Base-by-base conservation (phyloP, 2,329 filamentous ascomycete genomes). In the Fusarium armeniacum region DNA sequence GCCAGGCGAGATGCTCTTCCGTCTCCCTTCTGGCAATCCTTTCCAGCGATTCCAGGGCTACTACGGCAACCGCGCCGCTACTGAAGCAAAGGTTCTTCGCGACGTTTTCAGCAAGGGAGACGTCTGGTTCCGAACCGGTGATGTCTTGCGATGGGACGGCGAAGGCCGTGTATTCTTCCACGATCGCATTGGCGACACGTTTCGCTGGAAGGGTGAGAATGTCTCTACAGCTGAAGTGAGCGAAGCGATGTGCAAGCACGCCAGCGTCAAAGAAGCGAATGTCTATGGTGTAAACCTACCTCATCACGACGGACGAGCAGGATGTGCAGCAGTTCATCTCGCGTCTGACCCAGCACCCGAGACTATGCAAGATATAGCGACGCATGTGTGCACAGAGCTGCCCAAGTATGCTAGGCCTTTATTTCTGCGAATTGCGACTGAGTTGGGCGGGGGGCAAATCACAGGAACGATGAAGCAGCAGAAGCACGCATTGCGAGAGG, bases 401-500 rank as follows among this genome's bases (percentile, higher is more conserved):
- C 93, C 94, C 0, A 86, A 84, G 50, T 97, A 92, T 74, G 93
- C 93, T 0, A 86, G 90, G 6, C 94, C 94, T 0, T 73, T 96
- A 1, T 97, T 97, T 80, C 77, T 97, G 49, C 85, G 94, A 15
- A 79, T 94, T 8, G 85, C 90, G 10, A 83, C 81, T 28, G 84
- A 86, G 28, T 80, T 86, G 46, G 80, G 82, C 5, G 85, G 88
- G 43, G 79, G 81, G 70, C 88, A 91, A 74, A 85, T 88, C 2
- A 97, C 94, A 6, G 93, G 93, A 0, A 97, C 93, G 49, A 92
- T 93, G 75, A 97, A 97, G 84, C 92, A 97, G 81, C 91, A 94
- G 80, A 97, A 97, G 80, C 88, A 91, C 67, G 80, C 83, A 0
- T 78, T 97, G 68, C 84, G 93, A n/a, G 83, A 84, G 3, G 86